phyloP scores from a whole-genome alignment of 306 rosid genomes.

The Dryas alaskensis region DNA sequence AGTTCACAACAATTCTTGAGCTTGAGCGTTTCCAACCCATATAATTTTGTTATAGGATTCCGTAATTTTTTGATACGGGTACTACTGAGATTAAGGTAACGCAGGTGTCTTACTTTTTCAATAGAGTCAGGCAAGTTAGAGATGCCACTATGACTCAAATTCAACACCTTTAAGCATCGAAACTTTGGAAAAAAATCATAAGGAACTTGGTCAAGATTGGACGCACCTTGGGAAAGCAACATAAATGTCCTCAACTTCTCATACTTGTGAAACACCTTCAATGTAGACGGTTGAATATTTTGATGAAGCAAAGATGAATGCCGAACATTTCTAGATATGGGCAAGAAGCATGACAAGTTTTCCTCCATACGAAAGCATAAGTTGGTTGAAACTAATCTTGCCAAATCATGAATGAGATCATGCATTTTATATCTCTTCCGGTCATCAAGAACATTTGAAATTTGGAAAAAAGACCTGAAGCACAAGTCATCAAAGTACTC shows the following conservation, averaged over 20 bases:
- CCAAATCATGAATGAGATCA: conserved; percentile 38
- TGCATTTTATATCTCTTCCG: conserved; percentile 18
- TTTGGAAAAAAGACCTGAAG: conserved; percentile 35
- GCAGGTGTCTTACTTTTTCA: background rate
- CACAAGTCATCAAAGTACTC: conserved; percentile 30
- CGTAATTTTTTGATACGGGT: background rate
- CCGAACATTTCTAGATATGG: conserved; percentile 16
- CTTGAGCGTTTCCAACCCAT: conserved; percentile 21
- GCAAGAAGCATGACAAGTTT: background rate
- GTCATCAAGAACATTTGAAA: background rate
- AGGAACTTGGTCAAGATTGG: background rate
- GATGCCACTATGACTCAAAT: conserved; percentile 17
- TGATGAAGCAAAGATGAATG: conserved; percentile 17
- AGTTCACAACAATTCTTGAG: background rate
- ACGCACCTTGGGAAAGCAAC: background rate
- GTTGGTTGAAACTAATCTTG: conserved; percentile 21
- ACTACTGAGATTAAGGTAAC: background rate
- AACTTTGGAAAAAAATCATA: conserved; percentile 7
- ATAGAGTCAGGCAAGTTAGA: conserved; percentile 16
- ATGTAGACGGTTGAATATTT: background rate
- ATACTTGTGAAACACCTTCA: background rate
- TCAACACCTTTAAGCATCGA: conserved; percentile 17
- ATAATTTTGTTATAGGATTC: background rate
- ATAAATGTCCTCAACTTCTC: conserved; percentile 15
- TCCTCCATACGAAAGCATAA: conserved; percentile 19